phyloP scores from a whole-genome alignment of 139 green algal species.

The Micromonas commoda region DNA sequence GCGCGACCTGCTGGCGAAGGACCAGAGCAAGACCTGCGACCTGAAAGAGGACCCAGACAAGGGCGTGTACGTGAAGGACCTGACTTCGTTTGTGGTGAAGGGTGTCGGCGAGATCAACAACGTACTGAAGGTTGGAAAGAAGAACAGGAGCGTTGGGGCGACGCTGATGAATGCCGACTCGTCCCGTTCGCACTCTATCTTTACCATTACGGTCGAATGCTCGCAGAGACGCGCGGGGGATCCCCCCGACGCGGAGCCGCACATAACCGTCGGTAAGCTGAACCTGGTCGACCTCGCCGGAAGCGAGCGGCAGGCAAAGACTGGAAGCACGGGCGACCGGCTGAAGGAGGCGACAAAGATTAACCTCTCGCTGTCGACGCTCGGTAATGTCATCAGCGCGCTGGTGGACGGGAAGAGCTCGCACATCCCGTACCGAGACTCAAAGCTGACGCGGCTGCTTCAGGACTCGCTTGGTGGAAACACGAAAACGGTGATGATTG shows the following conservation, averaged over 20 bases:
- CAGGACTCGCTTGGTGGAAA: slow-evolving; percentile 75
- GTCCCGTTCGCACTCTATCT: slow-evolving; percentile 76
- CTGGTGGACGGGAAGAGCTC: slow-evolving; percentile 52
- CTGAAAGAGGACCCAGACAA: slow-evolving; percentile 68
- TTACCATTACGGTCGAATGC: slow-evolving; percentile 76
- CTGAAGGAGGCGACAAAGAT: slow-evolving; percentile 64
- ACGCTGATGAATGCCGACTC: slow-evolving; percentile 85
- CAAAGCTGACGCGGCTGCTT: slow-evolving; percentile 43
- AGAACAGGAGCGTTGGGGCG: slow-evolving; percentile 62
- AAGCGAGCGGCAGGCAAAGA: slow-evolving; percentile 61
- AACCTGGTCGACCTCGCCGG: slow-evolving; percentile 87
- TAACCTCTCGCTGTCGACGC: slow-evolving; percentile 75
- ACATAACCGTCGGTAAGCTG: slow-evolving; percentile 73
- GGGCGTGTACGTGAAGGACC: slow-evolving; percentile 75
- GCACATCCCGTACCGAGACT: slow-evolving; percentile 41
- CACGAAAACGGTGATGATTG: slow-evolving; percentile 78
- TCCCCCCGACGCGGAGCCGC: slow-evolving; percentile 25
- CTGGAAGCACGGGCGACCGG: slow-evolving; percentile 38
- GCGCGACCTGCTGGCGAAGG: slow-evolving; percentile 52
- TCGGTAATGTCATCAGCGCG: slow-evolving; percentile 74
- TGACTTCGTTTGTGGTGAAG: slow-evolving; percentile 75
- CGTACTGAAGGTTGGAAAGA: slow-evolving; percentile 58
- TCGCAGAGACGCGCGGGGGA: slow-evolving; percentile 23
- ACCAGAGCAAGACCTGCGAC: slow-evolving; percentile 46
- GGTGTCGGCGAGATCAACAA: slow-evolving; percentile 63